Percentiles rank a stretch among this genome's conserved stretches.
Conservation (phyloP, 2,329 filamentous ascomycete genomes). For the Colletotrichum sp. region DNA sequence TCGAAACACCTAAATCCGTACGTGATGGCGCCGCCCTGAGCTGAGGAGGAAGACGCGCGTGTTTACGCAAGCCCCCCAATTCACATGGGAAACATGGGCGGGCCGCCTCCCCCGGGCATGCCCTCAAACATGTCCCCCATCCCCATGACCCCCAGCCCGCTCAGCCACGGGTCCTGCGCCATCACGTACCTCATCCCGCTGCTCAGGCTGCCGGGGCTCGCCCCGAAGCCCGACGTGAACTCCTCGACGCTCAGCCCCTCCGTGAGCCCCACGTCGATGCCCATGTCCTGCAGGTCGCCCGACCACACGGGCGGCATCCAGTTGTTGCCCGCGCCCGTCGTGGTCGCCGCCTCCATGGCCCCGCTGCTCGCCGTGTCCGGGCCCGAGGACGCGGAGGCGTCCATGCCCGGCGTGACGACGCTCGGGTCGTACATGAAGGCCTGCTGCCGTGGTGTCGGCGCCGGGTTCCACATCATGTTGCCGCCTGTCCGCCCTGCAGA, state of each 20-base stretch:
- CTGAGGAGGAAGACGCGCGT: background rate
- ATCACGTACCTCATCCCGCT: slow-evolving; percentile 39
- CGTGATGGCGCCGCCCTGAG: background rate
- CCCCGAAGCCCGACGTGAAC: slow-evolving; percentile 18
- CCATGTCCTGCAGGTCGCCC: slow-evolving; percentile 12
- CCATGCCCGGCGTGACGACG: background rate
- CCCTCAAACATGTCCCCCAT: slow-evolving; percentile 35
- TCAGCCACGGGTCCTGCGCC: slow-evolving; percentile 44
- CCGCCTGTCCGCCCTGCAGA: background rate
- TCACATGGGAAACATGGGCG: slow-evolving; percentile 39
- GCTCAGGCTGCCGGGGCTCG: slow-evolving; percentile 8
- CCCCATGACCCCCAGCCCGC: slow-evolving; percentile 33
- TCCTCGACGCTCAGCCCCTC: slow-evolving; percentile 20
- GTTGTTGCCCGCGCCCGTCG: background rate
- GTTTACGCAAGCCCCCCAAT: background rate
- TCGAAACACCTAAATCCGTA: background rate
- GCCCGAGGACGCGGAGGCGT: background rate
- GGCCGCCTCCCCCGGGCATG: slow-evolving; percentile 30
- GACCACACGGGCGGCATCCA: slow-evolving; percentile 3
- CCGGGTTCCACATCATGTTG: slow-evolving; percentile 24
- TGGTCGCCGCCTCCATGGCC: background rate
- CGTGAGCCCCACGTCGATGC: slow-evolving; percentile 14
- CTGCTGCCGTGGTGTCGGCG: slow-evolving; percentile 31
- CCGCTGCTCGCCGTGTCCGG: background rate
- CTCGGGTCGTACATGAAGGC: slow-evolving; percentile 41